These are phyloP conservation scores for Penicillium egyptiacum DNA, from an alignment of 495 filamentous ascomycete species.

Conservation along the genomic window DNA sequence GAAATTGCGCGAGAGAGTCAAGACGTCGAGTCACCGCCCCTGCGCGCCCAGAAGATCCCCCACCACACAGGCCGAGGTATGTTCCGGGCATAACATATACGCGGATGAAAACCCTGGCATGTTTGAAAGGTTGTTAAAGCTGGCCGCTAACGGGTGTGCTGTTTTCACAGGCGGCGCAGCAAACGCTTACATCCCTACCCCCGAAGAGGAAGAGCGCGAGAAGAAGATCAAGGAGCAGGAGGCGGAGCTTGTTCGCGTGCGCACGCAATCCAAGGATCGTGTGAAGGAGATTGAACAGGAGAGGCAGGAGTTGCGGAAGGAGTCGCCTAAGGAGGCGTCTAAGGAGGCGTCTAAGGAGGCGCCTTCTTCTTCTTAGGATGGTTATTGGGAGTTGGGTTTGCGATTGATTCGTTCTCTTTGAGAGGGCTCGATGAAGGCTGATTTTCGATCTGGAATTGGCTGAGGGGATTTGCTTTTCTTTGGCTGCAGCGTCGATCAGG, in stretches of 20 bases:
- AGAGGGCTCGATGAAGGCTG: background rate
- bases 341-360: too few relatives aligned
- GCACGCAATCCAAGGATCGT: constrained; percentile 40
- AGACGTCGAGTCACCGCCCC: constrained; percentile 65
- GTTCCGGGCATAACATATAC: constrained; percentile 5
- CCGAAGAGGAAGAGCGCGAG: constrained; percentile 39
- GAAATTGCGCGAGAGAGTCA: constrained; percentile 75
- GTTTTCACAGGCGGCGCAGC: constrained; percentile 39
- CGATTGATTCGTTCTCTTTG: background rate
- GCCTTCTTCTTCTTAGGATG: constrained; percentile 16
- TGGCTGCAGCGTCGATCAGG: background rate
- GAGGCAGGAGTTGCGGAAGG: constrained; percentile 27
- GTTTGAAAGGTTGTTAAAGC: background rate
- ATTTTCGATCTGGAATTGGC: background rate
- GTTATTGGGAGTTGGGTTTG: background rate
- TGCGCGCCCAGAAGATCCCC: constrained; percentile 45
- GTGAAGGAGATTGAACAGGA: constrained; percentile 36
- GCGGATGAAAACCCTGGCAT: too few relatives aligned
- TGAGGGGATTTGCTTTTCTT: background rate
- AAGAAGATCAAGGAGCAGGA: constrained; percentile 34
- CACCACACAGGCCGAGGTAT: constrained; percentile 51
- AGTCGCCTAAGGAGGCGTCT: too few relatives aligned
- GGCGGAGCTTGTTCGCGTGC: constrained; percentile 39
- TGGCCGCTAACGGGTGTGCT: constrained; percentile 6
- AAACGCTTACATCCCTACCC: constrained; percentile 43